Percentiles rank a stretch among this genome's conserved stretches.
These are phyloP conservation scores for Pichia sp. DNA, from an alignment of 1,139 yeast genomes.

Conservation along the genomic window DNA sequence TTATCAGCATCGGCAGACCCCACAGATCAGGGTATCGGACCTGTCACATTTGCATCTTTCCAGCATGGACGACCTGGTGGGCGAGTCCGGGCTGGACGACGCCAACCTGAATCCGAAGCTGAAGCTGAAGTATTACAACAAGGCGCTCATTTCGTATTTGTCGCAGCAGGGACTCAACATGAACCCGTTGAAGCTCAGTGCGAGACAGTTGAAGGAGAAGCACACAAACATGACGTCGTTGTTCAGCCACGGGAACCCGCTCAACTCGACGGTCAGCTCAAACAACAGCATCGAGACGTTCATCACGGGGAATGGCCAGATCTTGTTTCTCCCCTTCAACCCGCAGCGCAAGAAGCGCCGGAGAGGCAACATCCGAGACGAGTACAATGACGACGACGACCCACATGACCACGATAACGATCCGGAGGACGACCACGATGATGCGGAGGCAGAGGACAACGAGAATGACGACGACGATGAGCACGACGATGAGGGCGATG, in stretches of 20 bases:
- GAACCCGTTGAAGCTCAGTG: constrained; percentile 26
- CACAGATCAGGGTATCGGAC: constrained; percentile 3
- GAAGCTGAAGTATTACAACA: constrained; percentile 27
- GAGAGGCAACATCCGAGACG: constrained; percentile 17
- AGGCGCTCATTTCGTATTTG: constrained; percentile 24
- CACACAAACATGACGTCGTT: background rate
- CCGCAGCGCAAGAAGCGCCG: constrained; percentile 28
- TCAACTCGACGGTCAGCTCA: constrained; percentile 1
- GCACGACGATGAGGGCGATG: constrained; percentile 10
- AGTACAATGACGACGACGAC: constrained; percentile 26
- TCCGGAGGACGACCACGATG: no score
- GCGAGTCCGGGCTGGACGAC: constrained; percentile 23
- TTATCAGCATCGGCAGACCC: background rate
- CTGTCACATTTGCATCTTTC: constrained; percentile 14
- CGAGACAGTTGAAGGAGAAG: constrained; percentile 15
- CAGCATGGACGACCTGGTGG: constrained; percentile 27
- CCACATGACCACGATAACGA: constrained; percentile 26
- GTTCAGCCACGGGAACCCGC: constrained; percentile 2
- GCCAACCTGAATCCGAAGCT: constrained; percentile 6
- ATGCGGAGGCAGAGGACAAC: constrained; percentile 8
- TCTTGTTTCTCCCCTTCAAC: constrained; percentile 31
- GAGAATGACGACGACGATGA: constrained; percentile 13
- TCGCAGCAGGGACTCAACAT: constrained; percentile 28
- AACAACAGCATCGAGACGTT: constrained; percentile 23
- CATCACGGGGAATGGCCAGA: constrained; percentile 32